These are phyloP conservation scores for Neofusicoccum parvum DNA, from an alignment of 2,329 filamentous ascomycete species.

Conservation along the genomic window DNA sequence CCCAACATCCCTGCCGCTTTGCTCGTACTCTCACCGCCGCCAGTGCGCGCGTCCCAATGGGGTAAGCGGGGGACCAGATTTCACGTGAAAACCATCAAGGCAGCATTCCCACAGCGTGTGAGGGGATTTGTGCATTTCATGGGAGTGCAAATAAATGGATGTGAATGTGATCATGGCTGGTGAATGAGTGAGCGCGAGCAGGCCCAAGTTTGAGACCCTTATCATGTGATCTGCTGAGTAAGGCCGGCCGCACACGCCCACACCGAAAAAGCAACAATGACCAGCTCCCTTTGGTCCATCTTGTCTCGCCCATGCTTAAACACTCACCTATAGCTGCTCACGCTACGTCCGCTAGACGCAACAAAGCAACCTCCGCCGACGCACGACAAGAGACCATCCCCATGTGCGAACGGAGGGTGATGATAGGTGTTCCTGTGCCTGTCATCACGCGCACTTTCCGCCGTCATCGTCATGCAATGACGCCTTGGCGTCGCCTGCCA, in stretches of 20 bases:
- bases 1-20: background rate
- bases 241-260: background rate
- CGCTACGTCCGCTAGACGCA: background rate
- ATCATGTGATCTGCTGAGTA: conserved; percentile 1
- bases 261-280: background rate
- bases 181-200: background rate
- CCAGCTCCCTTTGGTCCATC: background rate
- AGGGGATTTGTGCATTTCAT: too few species aligned
- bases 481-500: background rate
- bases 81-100: background rate
- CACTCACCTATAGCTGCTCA: background rate
- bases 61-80: background rate
- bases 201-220: background rate
- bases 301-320: background rate
- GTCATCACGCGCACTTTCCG: background rate
- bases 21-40: conserved; percentile 8
- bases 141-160: too few species aligned
- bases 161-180: background rate
- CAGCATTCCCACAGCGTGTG: background rate
- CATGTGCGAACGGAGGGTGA: background rate
- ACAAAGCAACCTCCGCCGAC: background rate
- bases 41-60: background rate
- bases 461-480: background rate
- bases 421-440: background rate
- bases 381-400: background rate